Base-by-base conservation (phyloP, 2,329 filamentous ascomycete species). In the Talaromyces pinophilus region DNA sequence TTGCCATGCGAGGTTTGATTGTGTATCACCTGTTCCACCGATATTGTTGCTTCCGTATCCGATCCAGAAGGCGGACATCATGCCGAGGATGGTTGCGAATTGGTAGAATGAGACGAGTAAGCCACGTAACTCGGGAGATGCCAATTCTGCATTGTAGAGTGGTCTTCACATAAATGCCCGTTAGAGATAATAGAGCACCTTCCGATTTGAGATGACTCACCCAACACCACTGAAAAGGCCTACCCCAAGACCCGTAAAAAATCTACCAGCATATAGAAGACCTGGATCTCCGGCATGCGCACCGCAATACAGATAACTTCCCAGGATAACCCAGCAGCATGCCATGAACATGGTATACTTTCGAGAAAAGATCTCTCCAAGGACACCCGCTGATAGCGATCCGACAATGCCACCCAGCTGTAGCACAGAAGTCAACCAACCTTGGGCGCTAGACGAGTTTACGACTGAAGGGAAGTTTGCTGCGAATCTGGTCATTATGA, bases 321-420 rank as follows among this genome's bases (percentile, higher is more conserved):
- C 83, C 74, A 71, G 80, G 69, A 69, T 82, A 76, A 69, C 83
- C 83, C 70, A 85, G 80, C 68, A 83, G 69, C 59, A 83, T 71
- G 82, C 83, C n/a, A 83, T 76, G 25, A 84, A 75, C 67, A 86
- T 84, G 35, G 81, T 81, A 68, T 82, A 83, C 69, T 85, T 85
- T 62, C 84, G 75, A 0, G 82, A 84, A 52, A 83, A 78, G 66
- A 80, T 81, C 68, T 86, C 84, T 4, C 83, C 83, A 25, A 85
- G 73, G 68, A 80, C 83, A 59, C 80, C 80, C 35, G 79, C 77
- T 40, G 78, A 76, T 10, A 82, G 65, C 1, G 80, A 79, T 38
- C 80, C 77, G 4, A 78, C 67, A 15, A 84, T 74, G 38, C 82
- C 83, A 42, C 84, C 83, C 8, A 85, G 72, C 69, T 85, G 82